Evolutionary conservation across 1,284 basidiomycete species (phyloP).

Genomic region (Moesziomyces sp.): DNA sequence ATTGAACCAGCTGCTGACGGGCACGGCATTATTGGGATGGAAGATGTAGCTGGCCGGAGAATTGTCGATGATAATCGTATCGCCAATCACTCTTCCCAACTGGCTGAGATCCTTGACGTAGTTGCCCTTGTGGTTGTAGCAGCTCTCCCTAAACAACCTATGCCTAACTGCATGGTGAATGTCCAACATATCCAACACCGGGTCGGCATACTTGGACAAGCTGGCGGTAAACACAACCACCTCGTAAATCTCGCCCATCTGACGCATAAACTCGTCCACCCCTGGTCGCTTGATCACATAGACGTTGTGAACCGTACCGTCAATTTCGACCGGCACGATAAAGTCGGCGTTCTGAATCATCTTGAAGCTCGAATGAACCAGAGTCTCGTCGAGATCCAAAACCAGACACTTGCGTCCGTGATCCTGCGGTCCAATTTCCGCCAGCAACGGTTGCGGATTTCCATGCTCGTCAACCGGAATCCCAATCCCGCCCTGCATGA

Average conservation of each 20-base stretch:
- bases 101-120: constrained; percentile 99
- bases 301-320: constrained; percentile 96
- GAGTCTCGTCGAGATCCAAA: constrained; percentile 92
- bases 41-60: constrained; percentile 99
- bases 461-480: constrained; percentile 88
- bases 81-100: constrained; percentile 88
- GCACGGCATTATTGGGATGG: constrained; percentile 98
- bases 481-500: constrained; percentile 82
- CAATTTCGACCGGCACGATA: constrained; percentile 98
- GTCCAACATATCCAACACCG: constrained; percentile 96
- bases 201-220: constrained; percentile 98
- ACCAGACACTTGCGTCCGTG: constrained; percentile 87
- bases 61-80: constrained; percentile 98
- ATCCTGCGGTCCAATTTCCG: constrained; percentile 79
- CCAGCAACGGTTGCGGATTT: constrained; percentile 82
- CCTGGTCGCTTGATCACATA: constrained; percentile 99
- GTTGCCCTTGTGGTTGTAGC: constrained; percentile 98
- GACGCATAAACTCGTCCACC: constrained; percentile 94
- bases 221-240: constrained; percentile 98
- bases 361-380: constrained; percentile 77
- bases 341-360: constrained; percentile 79
- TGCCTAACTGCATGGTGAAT: constrained; percentile 91
- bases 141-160: constrained; percentile 95
- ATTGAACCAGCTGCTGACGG: constrained; percentile 99
- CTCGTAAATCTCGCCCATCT: constrained; percentile 98